phyloP scores from a whole-genome alignment of 108 stramenopile genomes.

The Nitzschia putrida region DNA sequence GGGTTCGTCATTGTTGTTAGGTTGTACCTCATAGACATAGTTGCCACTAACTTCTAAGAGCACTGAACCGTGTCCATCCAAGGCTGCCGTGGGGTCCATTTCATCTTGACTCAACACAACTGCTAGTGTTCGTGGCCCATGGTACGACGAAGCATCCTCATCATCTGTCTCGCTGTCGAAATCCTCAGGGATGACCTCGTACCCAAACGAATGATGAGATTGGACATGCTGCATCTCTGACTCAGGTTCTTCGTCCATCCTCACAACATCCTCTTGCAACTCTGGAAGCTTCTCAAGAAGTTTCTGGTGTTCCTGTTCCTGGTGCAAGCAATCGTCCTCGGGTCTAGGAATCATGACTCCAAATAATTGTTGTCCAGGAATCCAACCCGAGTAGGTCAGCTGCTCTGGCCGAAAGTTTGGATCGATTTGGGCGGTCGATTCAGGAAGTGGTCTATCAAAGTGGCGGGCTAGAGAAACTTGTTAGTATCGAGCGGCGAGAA shows the following conservation, averaged over 20 bases:
- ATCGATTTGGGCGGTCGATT: slow-evolving; percentile 57
- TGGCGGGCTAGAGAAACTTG: slow-evolving; percentile 46
- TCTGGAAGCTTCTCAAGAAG: not conserved
- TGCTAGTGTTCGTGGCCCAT: not conserved
- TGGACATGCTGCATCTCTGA: not conserved
- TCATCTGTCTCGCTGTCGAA: not conserved
- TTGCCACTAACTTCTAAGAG: slow-evolving; percentile 21
- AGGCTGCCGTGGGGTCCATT: not conserved
- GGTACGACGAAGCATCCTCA: not conserved
- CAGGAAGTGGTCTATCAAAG: slow-evolving; percentile 65
- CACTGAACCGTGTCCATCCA: slow-evolving; percentile 1
- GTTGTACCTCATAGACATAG: slow-evolving; percentile 12
- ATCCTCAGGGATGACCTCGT: slow-evolving; percentile 14
- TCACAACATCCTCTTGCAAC: not conserved
- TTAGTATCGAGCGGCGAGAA: too few species aligned
- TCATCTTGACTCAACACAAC: slow-evolving; percentile 10
- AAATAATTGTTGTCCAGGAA: slow-evolving; percentile 45
- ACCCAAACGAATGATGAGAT: slow-evolving; percentile 17
- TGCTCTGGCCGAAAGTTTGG: slow-evolving; percentile 27
- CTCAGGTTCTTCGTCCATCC: not conserved
- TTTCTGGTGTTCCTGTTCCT: not conserved
- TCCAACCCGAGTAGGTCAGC: slow-evolving; percentile 3
- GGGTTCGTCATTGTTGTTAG: not conserved
- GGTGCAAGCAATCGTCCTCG: slow-evolving; percentile 8
- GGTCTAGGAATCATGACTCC: slow-evolving; percentile 48